Evolutionary conservation across 768 basidiomycete genomes (phyloP).

Genomic region (Multifurca ochricompacta): DNA sequence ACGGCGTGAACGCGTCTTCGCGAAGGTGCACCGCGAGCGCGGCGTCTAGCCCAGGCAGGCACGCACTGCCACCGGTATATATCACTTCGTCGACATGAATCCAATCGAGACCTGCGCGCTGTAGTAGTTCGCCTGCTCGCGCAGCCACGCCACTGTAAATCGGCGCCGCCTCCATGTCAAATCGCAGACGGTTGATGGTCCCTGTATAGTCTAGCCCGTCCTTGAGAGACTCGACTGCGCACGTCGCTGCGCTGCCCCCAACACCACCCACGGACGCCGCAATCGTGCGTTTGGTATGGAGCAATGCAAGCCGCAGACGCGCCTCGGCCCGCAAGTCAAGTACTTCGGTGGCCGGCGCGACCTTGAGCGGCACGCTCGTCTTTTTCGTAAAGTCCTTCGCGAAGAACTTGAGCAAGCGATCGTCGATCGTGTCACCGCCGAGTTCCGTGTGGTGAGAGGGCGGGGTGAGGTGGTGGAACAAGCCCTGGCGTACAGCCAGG

Average conservation of each 20-base stretch:
- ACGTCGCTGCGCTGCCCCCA: constrained; percentile 55
- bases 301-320: constrained; percentile 88
- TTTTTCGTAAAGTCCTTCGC: constrained; percentile 96
- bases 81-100: constrained; percentile 72
- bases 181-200: constrained; percentile 48
- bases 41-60: constrained; percentile 68
- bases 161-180: constrained; percentile 38
- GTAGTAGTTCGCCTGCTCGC: constrained; percentile 47
- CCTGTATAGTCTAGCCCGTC: constrained; percentile 88
- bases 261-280: constrained; percentile 61
- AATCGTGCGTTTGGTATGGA: constrained; percentile 91
- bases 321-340: constrained; percentile 81
- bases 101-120: constrained; percentile 45
- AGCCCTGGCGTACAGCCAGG: constrained; percentile 68
- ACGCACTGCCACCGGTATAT: constrained; percentile 69
- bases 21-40: constrained; percentile 45
- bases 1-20: constrained; percentile 58
- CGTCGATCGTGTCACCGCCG: constrained; percentile 70
- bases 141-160: constrained; percentile 51
- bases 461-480: constrained; percentile 51
- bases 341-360: constrained; percentile 49
- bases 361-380: constrained; percentile 65
- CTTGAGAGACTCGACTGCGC: constrained; percentile 90
- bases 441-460: constrained; percentile 38
- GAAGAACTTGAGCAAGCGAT: constrained; percentile 82